These are phyloP conservation scores for Cadophora sp. DNA, from an alignment of 2,329 filamentous ascomycete genomes.

Conservation along the genomic window DNA sequence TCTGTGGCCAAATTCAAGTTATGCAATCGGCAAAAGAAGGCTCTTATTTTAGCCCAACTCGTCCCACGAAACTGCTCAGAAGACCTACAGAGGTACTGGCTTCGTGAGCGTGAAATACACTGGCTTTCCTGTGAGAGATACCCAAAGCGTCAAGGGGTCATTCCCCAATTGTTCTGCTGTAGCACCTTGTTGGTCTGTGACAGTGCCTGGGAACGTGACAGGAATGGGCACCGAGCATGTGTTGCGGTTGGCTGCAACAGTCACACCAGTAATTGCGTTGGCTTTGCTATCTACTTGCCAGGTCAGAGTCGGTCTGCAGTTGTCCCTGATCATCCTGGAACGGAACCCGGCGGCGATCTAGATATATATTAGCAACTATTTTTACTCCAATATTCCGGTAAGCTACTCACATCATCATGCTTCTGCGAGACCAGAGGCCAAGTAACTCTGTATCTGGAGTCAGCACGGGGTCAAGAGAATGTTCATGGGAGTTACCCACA, in stretches of 20 bases:
- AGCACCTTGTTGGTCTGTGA: constrained; percentile 35
- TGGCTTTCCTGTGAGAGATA: constrained; percentile 50
- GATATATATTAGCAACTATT: neutral
- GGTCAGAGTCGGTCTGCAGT: constrained; percentile 34
- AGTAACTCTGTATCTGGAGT: constrained; percentile 38
- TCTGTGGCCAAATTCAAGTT: neutral
- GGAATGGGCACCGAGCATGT: constrained; percentile 37
- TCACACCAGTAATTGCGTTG: constrained; percentile 37
- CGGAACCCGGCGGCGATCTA: constrained; percentile 51
- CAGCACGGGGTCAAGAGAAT: constrained; percentile 37
- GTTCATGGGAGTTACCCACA: constrained; percentile 34
- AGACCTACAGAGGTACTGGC: constrained; percentile 20
- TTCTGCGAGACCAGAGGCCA: constrained; percentile 48
- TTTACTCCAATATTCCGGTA: no score
- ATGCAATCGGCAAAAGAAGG: neutral
- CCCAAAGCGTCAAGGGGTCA: constrained; percentile 39
- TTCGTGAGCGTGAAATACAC: constrained; percentile 51
- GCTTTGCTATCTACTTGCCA: constrained; percentile 27
- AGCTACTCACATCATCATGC: constrained; percentile 54
- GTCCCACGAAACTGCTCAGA: neutral
- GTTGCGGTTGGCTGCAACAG: constrained; percentile 52
- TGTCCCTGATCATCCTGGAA: constrained; percentile 50
- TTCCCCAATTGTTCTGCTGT: constrained; percentile 53
- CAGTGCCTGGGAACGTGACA: constrained; percentile 48
- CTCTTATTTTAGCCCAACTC: neutral